phyloP scores from a whole-genome alignment of 176 grass and related monocot genomes.

The Tillandsia fasciculata region DNA sequence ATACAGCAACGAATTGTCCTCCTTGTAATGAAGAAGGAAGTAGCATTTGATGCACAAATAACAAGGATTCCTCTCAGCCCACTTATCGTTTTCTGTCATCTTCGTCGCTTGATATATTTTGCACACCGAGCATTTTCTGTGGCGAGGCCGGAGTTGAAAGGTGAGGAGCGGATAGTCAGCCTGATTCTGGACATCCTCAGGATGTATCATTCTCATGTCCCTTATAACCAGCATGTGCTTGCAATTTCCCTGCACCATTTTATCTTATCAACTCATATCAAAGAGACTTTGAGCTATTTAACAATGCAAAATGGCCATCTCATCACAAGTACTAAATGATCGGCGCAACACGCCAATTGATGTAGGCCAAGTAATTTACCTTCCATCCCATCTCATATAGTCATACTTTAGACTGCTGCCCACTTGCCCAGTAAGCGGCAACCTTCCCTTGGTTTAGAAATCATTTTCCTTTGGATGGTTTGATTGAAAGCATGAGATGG shows the following conservation, averaged over 20 bases:
- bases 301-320: too few relatives aligned
- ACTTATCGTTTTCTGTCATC: constrained; percentile 85
- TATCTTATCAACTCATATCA: neutral
- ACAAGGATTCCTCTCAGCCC: constrained; percentile 74
- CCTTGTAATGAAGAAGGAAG: constrained; percentile 88
- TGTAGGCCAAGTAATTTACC: too few relatives aligned
- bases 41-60: constrained; percentile 96
- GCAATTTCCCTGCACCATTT: constrained; percentile 68
- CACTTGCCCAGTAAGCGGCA: too few relatives aligned
- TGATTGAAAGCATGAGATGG: too few relatives aligned
- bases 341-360: too few relatives aligned
- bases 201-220: constrained; percentile 80
- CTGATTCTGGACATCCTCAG: constrained; percentile 58
- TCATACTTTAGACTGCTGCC: too few relatives aligned
- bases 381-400: too few relatives aligned
- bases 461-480: too few relatives aligned
- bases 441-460: too few relatives aligned
- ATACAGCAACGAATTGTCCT: constrained; percentile 68
- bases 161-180: constrained; percentile 65
- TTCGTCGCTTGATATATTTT: constrained; percentile 66
- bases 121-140: constrained; percentile 80
- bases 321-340: too few relatives aligned
- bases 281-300: too few relatives aligned
- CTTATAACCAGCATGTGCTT: constrained; percentile 72
- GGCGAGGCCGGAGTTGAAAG: constrained; percentile 54